Evolutionary conservation across 2,329 filamentous ascomycete species (phyloP).

Genomic region (Exophiala xenobiotica): DNA sequence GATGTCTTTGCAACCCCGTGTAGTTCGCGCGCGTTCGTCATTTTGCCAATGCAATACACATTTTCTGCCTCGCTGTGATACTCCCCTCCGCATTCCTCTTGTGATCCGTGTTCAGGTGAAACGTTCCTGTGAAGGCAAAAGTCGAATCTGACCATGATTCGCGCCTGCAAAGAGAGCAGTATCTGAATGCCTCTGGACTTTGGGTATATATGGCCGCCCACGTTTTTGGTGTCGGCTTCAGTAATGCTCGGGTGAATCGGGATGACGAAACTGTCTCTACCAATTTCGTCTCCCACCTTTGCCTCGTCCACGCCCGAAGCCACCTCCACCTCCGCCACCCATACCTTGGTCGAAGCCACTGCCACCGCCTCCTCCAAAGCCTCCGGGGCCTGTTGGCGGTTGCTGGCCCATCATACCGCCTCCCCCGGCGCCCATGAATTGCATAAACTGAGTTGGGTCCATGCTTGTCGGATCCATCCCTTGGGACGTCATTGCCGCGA

Average conservation of each 20-base stretch:
- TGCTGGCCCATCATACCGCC: slow-evolving; percentile 39
- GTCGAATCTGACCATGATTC: too few species aligned
- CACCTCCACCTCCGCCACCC: slow-evolving; percentile 22
- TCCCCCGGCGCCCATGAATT: slow-evolving; percentile 48
- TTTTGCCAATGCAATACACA: too few species aligned
- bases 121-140: too few species aligned
- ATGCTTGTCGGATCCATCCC: slow-evolving; percentile 55
- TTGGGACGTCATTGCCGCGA: slow-evolving; percentile 54
- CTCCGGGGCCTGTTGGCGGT: slow-evolving; percentile 31
- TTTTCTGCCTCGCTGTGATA: too few species aligned
- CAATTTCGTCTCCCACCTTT: slow-evolving; percentile 35
- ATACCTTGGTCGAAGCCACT: slow-evolving; percentile 23
- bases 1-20: too few species aligned
- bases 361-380: slow-evolving; percentile 22
- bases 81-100: too few species aligned
- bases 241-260: slow-evolving; percentile 19
- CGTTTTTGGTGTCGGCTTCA: too few species aligned
- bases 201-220: too few species aligned
- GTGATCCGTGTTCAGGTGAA: too few species aligned
- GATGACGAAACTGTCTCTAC: slow-evolving; percentile 27
- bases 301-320: slow-evolving; percentile 37
- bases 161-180: too few species aligned
- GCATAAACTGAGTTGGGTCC: slow-evolving; percentile 56
- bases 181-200: too few species aligned
- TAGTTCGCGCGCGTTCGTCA: too few species aligned